Conservation (phyloP, 768 basidiomycete species). For the Boletus sp. region DNA sequence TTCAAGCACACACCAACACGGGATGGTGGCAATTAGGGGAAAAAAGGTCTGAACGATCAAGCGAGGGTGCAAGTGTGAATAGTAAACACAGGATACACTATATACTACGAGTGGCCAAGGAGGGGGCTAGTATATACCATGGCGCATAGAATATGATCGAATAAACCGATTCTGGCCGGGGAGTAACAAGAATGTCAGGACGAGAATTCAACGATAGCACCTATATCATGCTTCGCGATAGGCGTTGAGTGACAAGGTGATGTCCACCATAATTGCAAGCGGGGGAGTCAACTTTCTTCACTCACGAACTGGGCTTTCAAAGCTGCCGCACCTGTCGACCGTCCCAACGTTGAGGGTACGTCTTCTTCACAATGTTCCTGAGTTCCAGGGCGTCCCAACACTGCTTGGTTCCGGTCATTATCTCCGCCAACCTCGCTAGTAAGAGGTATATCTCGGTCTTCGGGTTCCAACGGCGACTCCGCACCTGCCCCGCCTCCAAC, state of each 20-base stretch:
- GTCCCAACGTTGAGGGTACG: slow-evolving; percentile 25
- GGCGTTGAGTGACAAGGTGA: not conserved
- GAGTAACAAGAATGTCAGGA: slow-evolving; percentile 3
- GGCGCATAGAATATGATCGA: slow-evolving; percentile 6
- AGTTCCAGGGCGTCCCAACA: slow-evolving; percentile 1
- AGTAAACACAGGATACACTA: slow-evolving; percentile 7
- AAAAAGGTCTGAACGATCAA: not conserved
- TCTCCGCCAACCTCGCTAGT: slow-evolving; percentile 1
- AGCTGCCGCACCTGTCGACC: slow-evolving; percentile 21
- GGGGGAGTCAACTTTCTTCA: slow-evolving; percentile 1
- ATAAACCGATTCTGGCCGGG: slow-evolving; percentile 2
- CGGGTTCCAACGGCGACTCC: slow-evolving; percentile 6
- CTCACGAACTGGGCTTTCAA: slow-evolving; percentile 8
- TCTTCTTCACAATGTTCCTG: slow-evolving; percentile 16
- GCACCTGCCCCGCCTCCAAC: slow-evolving; percentile 14
- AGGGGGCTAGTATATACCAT: not conserved
- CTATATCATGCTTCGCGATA: not conserved
- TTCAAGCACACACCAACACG: not conserved
- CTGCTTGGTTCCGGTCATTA: slow-evolving; percentile 5
- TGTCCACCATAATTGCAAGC: not conserved
- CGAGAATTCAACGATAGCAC: not conserved
- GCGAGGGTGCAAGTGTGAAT: not conserved
- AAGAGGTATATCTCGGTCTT: slow-evolving; percentile 6
- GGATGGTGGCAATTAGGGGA: not conserved
- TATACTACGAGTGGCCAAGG: slow-evolving; percentile 4